Conservation (phyloP, 2,329 filamentous ascomycete species). For the Xylariales sp. region DNA sequence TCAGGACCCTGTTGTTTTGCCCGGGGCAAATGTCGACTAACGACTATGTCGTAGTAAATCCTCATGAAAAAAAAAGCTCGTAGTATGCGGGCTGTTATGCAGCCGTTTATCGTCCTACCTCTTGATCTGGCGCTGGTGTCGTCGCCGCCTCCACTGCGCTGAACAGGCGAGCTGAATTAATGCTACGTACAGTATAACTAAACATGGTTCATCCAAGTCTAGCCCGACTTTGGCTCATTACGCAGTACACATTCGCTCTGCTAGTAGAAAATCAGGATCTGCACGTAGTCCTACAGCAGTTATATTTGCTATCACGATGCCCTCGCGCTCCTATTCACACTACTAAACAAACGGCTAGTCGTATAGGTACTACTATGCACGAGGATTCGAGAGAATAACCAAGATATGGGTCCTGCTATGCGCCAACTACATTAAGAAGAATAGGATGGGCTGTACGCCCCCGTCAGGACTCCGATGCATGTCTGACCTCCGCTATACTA, state of each 20-base stretch:
- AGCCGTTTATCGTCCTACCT: constrained; percentile 15
- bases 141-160: constrained; percentile 19
- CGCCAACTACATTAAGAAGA: not conserved
- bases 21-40: not conserved
- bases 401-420: constrained; percentile 10
- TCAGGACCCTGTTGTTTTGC: not conserved
- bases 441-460: too few species aligned
- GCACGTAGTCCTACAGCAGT: constrained; percentile 14
- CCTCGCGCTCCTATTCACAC: not conserved
- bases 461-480: constrained; percentile 3
- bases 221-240: constrained; percentile 11
- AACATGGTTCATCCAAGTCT: constrained; percentile 25
- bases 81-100: constrained; percentile 29
- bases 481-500: not conserved
- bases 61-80: constrained; percentile 20
- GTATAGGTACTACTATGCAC: constrained; percentile 1
- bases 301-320: constrained; percentile 19
- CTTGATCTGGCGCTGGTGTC: constrained; percentile 15
- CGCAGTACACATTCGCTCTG: constrained; percentile 1
- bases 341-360: not conserved
- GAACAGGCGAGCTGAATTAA: constrained; percentile 9
- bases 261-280: constrained; percentile 34
- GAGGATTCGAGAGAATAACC: constrained; percentile 5
- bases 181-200: not conserved
- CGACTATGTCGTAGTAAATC: constrained; percentile 3